A percentile compares a stretch with the other conserved stretches of the same genome.
phyloP scores from a whole-genome alignment of 2,329 filamentous ascomycete species.

The Ophiostoma pallidulum region DNA sequence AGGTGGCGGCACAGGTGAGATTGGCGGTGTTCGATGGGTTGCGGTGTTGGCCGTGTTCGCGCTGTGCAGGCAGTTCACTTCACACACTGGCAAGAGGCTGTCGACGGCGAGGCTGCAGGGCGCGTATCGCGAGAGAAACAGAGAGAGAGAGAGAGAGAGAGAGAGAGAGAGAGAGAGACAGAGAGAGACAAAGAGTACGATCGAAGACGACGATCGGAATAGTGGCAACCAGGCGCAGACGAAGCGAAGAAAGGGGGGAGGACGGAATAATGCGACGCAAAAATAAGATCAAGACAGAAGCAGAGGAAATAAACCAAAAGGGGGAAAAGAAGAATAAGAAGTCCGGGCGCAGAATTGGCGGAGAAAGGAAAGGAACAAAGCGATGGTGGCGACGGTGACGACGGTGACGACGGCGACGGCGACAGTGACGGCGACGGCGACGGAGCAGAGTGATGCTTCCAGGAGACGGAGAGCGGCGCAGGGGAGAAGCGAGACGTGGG shows the following conservation, averaged over 20 bases:
- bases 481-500: no score
- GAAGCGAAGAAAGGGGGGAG: neutral
- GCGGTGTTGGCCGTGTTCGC: no score
- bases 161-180: neutral
- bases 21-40: no score
- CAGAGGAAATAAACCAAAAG: neutral
- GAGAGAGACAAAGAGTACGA: neutral
- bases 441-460: no score
- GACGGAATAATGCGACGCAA: neutral
- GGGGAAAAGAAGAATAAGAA: neutral
- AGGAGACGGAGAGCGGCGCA: no score
- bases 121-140: neutral
- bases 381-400: no score
- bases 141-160: neutral
- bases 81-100: no score
- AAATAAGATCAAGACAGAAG: neutral
- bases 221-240: neutral
- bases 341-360: no score
- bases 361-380: neutral
- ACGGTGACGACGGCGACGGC: no score
- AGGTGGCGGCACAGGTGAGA: no score
- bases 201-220: neutral
- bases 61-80: no score
- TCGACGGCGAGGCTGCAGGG: neutral
- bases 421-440: no score